phyloP scores from a whole-genome alignment of 306 rosid species.

The Cucurbita ficifolia region DNA sequence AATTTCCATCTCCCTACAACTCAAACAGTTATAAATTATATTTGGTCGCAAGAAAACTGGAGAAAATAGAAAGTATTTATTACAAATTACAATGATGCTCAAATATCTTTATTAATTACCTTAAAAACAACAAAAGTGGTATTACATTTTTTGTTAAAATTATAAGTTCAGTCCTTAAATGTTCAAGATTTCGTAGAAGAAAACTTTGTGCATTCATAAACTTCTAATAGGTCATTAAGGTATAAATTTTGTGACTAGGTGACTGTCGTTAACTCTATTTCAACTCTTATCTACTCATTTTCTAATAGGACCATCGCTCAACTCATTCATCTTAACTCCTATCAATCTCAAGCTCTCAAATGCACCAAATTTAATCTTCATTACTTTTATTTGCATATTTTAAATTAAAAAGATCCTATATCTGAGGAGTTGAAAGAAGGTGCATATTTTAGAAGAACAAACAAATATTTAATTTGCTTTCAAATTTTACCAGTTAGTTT shows the following conservation, averaged over 20 bases:
- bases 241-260: neutral
- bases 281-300: neutral
- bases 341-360: neutral
- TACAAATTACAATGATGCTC: neutral
- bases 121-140: neutral
- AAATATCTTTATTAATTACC: neutral
- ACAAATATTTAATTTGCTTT: neutral
- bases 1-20: slow-evolving; percentile 62
- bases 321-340: neutral
- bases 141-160: neutral
- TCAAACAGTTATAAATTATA: neutral
- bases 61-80: neutral
- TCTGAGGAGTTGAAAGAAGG: neutral
- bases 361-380: neutral
- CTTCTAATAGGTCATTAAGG: neutral
- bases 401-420: neutral
- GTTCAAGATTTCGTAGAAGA: neutral
- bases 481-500: neutral
- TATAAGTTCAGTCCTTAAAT: neutral
- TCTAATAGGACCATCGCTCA: neutral
- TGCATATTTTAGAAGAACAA: neutral
- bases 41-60: neutral
- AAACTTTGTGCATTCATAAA: neutral
- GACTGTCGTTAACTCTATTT: neutral
- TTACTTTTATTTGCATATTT: neutral